phyloP scores from a whole-genome alignment of 441 rosid genomes.

The Pelargonium australe region DNA sequence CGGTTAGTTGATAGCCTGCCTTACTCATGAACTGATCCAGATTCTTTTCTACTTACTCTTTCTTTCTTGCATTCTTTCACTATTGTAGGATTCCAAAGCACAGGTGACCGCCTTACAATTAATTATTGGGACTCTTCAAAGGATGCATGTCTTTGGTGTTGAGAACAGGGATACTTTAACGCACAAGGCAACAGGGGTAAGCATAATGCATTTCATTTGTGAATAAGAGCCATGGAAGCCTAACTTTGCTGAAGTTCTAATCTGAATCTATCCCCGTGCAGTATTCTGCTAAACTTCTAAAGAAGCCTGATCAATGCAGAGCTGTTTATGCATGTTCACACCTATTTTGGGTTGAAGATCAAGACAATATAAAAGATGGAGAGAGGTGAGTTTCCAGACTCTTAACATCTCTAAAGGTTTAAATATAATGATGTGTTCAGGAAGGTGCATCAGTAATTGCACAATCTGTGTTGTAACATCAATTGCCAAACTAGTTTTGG shows the following conservation, averaged over 20 bases:
- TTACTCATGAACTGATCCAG: not conserved
- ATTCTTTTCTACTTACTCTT: constrained; percentile 10
- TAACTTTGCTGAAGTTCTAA: constrained; percentile 24
- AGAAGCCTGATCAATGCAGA: constrained; percentile 98
- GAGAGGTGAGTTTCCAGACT: constrained; percentile 52
- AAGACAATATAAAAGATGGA: constrained; percentile 82
- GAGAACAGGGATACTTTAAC: constrained; percentile 98
- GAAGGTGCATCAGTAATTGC: not conserved
- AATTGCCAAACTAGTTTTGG: not conserved
- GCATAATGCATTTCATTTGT: constrained; percentile 15
- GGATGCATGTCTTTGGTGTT: constrained; percentile 95
- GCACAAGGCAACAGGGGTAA: constrained; percentile 97
- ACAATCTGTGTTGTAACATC: not conserved
- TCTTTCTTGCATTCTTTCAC: constrained; percentile 16
- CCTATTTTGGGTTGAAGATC: constrained; percentile 94
- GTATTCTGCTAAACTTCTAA: constrained; percentile 96
- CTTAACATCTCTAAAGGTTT: not conserved
- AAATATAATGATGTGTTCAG: not conserved
- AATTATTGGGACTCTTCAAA: constrained; percentile 91
- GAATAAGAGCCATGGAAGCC: constrained; percentile 8
- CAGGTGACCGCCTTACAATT: constrained; percentile 88
- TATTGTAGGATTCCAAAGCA: constrained; percentile 76
- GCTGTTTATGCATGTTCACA: constrained; percentile 94
- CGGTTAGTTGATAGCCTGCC: constrained; percentile 50
- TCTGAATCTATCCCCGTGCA: constrained; percentile 33